Evolutionary conservation across 2,329 filamentous ascomycete species (phyloP), one percentile per base, ranked within the genome.

Genomic region (Nakataea oryzae): DNA sequence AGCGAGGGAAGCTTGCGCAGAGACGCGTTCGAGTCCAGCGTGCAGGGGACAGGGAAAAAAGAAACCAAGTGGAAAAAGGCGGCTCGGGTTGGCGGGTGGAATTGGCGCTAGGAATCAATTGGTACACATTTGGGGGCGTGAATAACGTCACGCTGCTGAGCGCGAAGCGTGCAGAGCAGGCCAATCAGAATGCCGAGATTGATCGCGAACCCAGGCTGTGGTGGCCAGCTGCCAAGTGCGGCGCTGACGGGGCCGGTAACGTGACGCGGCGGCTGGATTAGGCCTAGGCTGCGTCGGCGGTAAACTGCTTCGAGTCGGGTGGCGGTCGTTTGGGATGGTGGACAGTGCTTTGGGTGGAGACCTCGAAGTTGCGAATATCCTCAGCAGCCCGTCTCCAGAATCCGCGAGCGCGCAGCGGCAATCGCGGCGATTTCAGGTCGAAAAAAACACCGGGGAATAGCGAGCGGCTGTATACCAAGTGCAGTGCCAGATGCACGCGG

Each of bases 401-500:
- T 27, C n/a, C 14, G 61, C 28, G 34, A 47, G 32, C 57, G 41
- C 26, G 54, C 55, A 62, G 28, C 60, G 56, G 21, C 58, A 41
- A 26, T 28, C 12, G 24, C 26, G 21, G 21, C 21, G 24, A 28
- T 62, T 30, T 3, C 29, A 54, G 57, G 9, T 41, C 54, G 57
- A 7, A 47, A 63, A 60, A 58, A 59, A 21, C 14, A 58, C 59
- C 34, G 50, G 50, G 56, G 62, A 62, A 57, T 68, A 61, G 70
- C 70, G 65, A 63, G 61, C 66, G 58, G 56, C 58, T 63, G 62
- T 61, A 63, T 64, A 72, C 66, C 30, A 64, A 65, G 28, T 14
- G 30, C 64, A 61, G 67, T 65, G 70, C 66, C 66, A 64, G 68
- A 70, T 70, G 66, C 71, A 69, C 70, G 65, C 61, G 65, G 65